Evolutionary conservation across 1,284 basidiomycete species (phyloP).

Genomic region (Irpex lacteus): DNA sequence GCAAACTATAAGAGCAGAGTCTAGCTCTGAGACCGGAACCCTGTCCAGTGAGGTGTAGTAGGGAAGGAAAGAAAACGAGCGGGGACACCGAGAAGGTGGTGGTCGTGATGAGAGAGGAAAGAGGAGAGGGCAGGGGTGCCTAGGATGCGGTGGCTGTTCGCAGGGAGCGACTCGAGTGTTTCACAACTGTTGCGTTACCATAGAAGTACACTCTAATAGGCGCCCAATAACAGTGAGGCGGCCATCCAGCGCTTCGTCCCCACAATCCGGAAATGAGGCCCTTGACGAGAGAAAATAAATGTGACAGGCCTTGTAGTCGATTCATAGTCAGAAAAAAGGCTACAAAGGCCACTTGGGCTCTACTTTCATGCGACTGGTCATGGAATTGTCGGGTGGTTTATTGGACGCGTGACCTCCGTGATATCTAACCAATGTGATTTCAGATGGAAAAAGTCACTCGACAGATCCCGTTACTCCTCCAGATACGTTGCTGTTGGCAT

Average conservation of each 20-base stretch:
- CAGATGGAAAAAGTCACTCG: background rate
- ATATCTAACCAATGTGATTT: background rate
- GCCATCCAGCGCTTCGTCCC: background rate
- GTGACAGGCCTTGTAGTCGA: no score
- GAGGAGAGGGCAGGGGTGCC: slow-evolving; percentile 9
- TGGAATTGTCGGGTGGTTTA: background rate
- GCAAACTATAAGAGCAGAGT: slow-evolving; percentile 24
- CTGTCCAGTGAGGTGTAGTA: slow-evolving; percentile 29
- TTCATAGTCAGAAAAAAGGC: no score
- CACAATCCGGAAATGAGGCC: background rate
- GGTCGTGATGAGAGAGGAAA: slow-evolving; percentile 2
- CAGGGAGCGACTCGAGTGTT: background rate
- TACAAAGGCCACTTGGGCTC: no score
- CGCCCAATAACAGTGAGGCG: background rate
- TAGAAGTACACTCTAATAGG: background rate
- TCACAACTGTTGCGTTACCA: slow-evolving; percentile 6
- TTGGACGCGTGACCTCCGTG: background rate
- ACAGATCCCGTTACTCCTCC: background rate
- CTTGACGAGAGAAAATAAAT: background rate
- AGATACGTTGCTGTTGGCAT: background rate
- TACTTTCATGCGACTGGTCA: no score
- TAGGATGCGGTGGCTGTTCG: slow-evolving; percentile 7
- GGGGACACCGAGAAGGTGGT: slow-evolving; percentile 4
- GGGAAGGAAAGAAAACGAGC: slow-evolving; percentile 21
- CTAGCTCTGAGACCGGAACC: slow-evolving; percentile 33